Evolutionary conservation across 257 asterid genomes (phyloP), one percentile per base, ranked within the genome.

Genomic region (Scutellaria galericulata): DNA sequence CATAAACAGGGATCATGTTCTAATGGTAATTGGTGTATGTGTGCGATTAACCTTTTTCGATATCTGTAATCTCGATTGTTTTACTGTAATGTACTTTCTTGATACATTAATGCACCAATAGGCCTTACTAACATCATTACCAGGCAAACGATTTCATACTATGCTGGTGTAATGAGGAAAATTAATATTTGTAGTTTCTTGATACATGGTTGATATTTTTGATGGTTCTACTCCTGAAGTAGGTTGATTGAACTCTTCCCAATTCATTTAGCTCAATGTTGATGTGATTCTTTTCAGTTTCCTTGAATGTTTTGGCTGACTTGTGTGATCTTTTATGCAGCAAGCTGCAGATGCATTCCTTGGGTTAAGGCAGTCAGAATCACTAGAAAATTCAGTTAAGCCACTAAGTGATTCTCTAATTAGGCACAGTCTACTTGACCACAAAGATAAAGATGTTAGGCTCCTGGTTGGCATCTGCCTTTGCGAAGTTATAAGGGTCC

Each of bases 401-500:
- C 91, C 89, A 12, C 76, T 90, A 45, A 71, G 87, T 70, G 87
- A 85, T 78, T 85, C 92, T 75, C 83, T 87, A 45, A 62, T 85
- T 27, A 83, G 73, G 82, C 91, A 84, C 75, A 77, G 85, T 45
- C 70, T 90, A 53, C 86, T 90, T 80, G 81, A 80, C 65, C 89
- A 85, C 75, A 87, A 80, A 80, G 96, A 88, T 76, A 88, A 83
- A 81, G 94, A 90, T 61, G 77, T 90, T 71, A 81, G 84, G 81
- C 83, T 85, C 76, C 84, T 85, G 57, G 96, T 87, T 71, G 90
- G 94, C 53, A 80, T 81, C 75, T 91, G 97, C 79, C 64, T 89
- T 70, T 80, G 88, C 68, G 94, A 89, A 77, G 81, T 85, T 68
- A 66, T 86, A 73, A 82, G 91, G 74, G 84, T 90, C 60, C 85